Evolutionary conservation across 78 protist species (phyloP), one percentile per base, ranked within the genome.

Genomic region (Cavenderia fasciculata): DNA sequence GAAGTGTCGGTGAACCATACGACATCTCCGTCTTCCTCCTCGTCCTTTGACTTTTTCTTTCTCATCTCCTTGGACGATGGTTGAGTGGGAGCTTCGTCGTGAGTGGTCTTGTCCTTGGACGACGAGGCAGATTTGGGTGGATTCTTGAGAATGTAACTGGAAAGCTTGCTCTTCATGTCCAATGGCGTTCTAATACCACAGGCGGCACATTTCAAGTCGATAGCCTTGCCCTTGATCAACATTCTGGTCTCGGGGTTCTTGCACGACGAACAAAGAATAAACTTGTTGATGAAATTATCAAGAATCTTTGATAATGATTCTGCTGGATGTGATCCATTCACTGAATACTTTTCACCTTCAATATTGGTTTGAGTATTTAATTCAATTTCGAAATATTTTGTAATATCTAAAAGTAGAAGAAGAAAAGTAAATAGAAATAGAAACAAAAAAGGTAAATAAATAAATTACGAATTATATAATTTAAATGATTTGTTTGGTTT

Each of bases 371-470:
- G 88, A 8, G 98, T 66, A 29, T 97, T 97, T 6, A 97, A 88
- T 72, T 97, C 98, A 65, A 94, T 85, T n/a, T 98, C 98, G 40
- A 95, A 96, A 82, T 27, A 97, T 85, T 95, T 94, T 14, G 92
- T 82, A 25, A 85, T 52, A 73, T 94, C 95, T 86, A 52, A 18
- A 19, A 23, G 52, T 12, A 33, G 16, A 44, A 19, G 40, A 43
- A 25, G 10, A 16, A 59, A 25, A 40, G 5, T 34, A 14, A 43
- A 57, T 25, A 44, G 10, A 8, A 56, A 41, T 40, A 6, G 52
- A 7, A 49, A 19, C 19, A 23, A 29, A 40, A 54, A 69, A 33
- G n/a, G n/a, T n/a, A n/a, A n/a, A n/a, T n/a, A n/a, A n/a, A n/a
- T 19, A 51, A 51, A 51, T n/a, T n/a, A n/a, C n/a, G n/a, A n/a